These are phyloP conservation scores for Anacardium occidentale DNA, from an alignment of 345 rosid species.

Conservation along the genomic window DNA sequence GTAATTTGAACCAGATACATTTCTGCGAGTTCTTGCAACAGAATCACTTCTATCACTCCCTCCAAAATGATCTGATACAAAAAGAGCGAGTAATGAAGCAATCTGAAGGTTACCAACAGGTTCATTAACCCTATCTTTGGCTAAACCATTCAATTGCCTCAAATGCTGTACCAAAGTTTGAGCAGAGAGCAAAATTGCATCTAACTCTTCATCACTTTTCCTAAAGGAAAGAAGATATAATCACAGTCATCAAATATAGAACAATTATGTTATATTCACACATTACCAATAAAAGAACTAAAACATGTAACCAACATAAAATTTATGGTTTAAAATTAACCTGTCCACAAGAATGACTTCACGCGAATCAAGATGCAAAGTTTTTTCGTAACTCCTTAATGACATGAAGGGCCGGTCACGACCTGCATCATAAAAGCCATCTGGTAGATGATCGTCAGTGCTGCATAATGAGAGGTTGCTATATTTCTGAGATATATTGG, in stretches of 20 bases:
- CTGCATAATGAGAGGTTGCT: constrained; percentile 71
- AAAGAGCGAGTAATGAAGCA: constrained; percentile 81
- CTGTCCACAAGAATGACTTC: constrained; percentile 98
- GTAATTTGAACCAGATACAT: constrained; percentile 82
- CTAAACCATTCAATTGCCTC: constrained; percentile 47
- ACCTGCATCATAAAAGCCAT: constrained; percentile 98
- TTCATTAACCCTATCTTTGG: constrained; percentile 41
- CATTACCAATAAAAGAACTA: neutral
- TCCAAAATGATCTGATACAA: constrained; percentile 98
- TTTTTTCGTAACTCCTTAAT: constrained; percentile 54
- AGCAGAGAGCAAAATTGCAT: constrained; percentile 76
- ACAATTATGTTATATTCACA: neutral
- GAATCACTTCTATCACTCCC: constrained; percentile 74
- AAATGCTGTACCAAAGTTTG: constrained; percentile 57
- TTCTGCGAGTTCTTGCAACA: constrained; percentile 68
- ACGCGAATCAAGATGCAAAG: constrained; percentile 69
- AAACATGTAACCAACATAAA: neutral
- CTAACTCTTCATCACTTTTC: constrained; percentile 79
- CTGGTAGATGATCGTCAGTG: constrained; percentile 67
- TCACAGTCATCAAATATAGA: neutral
- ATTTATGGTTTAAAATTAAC: constrained; percentile 32
- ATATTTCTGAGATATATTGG: constrained; percentile 55
- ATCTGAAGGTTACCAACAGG: constrained; percentile 53
- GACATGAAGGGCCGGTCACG: constrained; percentile 90
- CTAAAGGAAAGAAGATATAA: constrained; percentile 32